These are phyloP conservation scores for Cornus controversa DNA, from an alignment of 148 eudicot genomes.

Conservation along the genomic window DNA sequence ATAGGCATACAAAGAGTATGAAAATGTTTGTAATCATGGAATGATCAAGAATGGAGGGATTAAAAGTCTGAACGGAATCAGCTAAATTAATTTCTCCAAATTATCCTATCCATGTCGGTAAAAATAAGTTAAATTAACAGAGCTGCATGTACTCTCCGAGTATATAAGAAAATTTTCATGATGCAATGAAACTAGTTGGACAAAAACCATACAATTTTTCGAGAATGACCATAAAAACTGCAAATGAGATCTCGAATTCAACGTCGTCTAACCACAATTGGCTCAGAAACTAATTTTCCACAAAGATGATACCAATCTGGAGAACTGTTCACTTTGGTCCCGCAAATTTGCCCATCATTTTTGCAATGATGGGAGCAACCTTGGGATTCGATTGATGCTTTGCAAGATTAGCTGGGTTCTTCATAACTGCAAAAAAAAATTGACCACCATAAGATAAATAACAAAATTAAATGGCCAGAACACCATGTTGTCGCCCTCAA, in stretches of 20 bases:
- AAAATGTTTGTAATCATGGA: too few species aligned
- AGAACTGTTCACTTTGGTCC: constrained; percentile 39
- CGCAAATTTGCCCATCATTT: constrained; percentile 91
- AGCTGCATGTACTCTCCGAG: too few species aligned
- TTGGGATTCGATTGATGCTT: constrained; percentile 93
- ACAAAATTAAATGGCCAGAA: too few species aligned
- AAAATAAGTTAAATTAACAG: too few species aligned
- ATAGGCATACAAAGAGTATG: too few species aligned
- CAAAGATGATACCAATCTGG: background rate
- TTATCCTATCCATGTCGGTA: too few species aligned
- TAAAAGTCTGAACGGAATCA: too few species aligned
- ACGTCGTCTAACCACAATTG: background rate
- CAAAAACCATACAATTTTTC: background rate
- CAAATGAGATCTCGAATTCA: background rate
- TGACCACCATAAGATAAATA: too few species aligned
- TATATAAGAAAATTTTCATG: too few species aligned
- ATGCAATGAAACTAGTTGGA: background rate
- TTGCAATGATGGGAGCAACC: constrained; percentile 93
- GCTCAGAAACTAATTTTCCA: background rate
- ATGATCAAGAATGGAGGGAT: too few species aligned
- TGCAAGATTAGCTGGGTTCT: constrained; percentile 95
- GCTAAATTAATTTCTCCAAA: too few species aligned
- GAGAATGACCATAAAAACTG: background rate
- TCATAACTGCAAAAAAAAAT: constrained; percentile 69
- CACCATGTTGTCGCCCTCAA: too few species aligned